phyloP scores from a whole-genome alignment of 176 grass and related monocot genomes.

The Neostapfia colusana region DNA sequence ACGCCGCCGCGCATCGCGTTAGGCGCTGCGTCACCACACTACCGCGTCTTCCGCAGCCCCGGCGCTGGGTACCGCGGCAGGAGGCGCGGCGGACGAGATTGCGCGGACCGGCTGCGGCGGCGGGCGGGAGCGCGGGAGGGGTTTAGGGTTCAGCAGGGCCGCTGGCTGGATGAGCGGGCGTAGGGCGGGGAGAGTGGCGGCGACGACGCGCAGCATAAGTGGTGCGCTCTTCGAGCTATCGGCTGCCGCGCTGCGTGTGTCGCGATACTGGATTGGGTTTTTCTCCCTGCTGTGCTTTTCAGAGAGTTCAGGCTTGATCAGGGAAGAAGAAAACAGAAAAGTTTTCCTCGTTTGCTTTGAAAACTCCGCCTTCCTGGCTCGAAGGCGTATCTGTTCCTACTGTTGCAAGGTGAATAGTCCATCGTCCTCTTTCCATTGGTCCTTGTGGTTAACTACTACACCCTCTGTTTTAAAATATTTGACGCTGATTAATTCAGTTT shows the following conservation, averaged over 20 bases:
- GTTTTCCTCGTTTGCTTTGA: no score
- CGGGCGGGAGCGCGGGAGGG: neutral
- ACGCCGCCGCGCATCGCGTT: slow-evolving; percentile 46
- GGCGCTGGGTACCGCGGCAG: neutral
- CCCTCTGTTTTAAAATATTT: no score
- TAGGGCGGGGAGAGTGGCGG: slow-evolving; percentile 37
- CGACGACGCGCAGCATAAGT: slow-evolving; percentile 39
- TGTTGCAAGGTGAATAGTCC: no score
- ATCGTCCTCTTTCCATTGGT: no score
- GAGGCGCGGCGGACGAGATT: slow-evolving; percentile 22
- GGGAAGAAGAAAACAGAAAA: neutral
- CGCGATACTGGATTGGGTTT: slow-evolving; percentile 25
- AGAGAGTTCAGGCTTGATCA: neutral
- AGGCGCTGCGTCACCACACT: slow-evolving; percentile 45
- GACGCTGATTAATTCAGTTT: no score
- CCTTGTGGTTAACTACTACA: no score
- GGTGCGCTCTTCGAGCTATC: neutral
- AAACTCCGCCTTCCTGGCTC: no score
- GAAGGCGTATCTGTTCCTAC: no score
- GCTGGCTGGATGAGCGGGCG: slow-evolving; percentile 34
- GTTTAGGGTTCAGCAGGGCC: slow-evolving; percentile 19
- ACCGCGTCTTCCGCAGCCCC: neutral
- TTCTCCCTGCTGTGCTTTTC: no score
- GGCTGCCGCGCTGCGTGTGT: no score
- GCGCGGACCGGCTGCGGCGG: neutral